These are phyloP conservation scores for Ilex aquifolium DNA, from an alignment of 257 asterid species.

Conservation along the genomic window DNA sequence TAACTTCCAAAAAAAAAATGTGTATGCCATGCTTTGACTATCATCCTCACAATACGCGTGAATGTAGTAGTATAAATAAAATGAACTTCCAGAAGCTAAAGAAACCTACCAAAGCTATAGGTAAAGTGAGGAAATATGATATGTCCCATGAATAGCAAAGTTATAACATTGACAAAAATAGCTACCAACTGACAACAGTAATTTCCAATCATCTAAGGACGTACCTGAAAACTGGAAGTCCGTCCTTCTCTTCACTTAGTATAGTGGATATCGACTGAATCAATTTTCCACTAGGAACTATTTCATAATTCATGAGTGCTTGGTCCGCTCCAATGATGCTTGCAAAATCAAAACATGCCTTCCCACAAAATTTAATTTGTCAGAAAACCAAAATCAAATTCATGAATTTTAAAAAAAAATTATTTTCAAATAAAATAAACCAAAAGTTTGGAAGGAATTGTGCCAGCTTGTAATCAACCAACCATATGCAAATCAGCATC, in stretches of 20 bases:
- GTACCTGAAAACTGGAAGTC: conserved; percentile 66
- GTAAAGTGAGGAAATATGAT: too few species aligned
- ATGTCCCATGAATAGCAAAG: too few species aligned
- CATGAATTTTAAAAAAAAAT: conserved; percentile 2
- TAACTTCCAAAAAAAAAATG: too few species aligned
- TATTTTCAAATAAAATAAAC: background rate
- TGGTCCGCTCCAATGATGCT: conserved; percentile 48
- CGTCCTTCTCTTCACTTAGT: conserved; percentile 49
- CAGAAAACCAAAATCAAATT: conserved; percentile 17
- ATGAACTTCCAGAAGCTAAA: too few species aligned
- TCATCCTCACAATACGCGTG: too few species aligned
- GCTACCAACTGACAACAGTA: too few species aligned
- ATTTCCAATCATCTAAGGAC: background rate
- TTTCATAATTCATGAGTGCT: conserved; percentile 40
- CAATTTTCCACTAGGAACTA: conserved; percentile 64
- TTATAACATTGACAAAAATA: too few species aligned
- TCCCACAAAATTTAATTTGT: conserved; percentile 32
- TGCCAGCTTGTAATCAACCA: conserved; percentile 20
- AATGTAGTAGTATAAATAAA: too few species aligned
- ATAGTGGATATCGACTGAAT: conserved; percentile 53
- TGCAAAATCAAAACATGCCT: conserved; percentile 93
- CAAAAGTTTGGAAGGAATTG: conserved; percentile 4
- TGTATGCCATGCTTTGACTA: too few species aligned
- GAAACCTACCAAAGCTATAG: too few species aligned
- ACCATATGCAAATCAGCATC: conserved; percentile 88